Percentiles rank a stretch among this genome's conserved stretches.
These are phyloP conservation scores for Hygrophila difformis DNA, from an alignment of 257 asterid species.

Conservation along the genomic window DNA sequence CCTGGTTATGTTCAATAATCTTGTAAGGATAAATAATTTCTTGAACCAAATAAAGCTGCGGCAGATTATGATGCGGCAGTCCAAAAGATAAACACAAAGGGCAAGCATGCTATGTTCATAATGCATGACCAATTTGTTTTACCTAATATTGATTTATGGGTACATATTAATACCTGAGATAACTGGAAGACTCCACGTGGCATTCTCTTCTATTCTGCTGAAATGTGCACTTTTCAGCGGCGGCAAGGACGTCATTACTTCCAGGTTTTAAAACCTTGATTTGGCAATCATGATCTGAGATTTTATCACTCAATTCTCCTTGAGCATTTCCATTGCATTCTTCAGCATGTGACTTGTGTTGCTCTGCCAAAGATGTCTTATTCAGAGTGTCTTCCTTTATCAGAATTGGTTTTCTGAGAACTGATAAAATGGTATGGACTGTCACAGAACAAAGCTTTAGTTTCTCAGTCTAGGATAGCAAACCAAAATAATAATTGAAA, in stretches of 20 bases:
- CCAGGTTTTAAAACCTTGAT: conserved; percentile 24
- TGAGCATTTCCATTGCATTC: conserved; percentile 23
- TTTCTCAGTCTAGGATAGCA: conserved; percentile 8
- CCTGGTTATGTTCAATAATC: background rate
- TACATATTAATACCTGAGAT: conserved; percentile 24
- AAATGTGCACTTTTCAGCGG: conserved; percentile 17
- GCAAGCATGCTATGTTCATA: background rate
- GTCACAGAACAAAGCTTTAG: conserved; percentile 23
- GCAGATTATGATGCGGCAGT: conserved; percentile 4
- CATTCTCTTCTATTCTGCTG: conserved; percentile 19
- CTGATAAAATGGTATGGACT: conserved; percentile 72
- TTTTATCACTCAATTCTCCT: conserved; percentile 23
- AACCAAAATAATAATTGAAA: conserved; percentile 9
- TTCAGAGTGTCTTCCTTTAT: conserved; percentile 23
- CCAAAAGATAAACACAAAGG: background rate
- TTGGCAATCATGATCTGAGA: conserved; percentile 13
- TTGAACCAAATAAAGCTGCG: background rate
- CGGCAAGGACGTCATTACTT: conserved; percentile 20
- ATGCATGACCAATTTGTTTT: background rate
- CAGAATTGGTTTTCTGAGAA: conserved; percentile 48
- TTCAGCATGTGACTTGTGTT: conserved; percentile 19
- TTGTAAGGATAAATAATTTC: background rate
- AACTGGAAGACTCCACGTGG: conserved; percentile 19
- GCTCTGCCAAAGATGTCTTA: conserved; percentile 22
- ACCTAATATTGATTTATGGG: conserved; percentile 1